Evolutionary conservation across 1,139 yeast species (phyloP).

Genomic region (Yamadazyma jaroonii): DNA sequence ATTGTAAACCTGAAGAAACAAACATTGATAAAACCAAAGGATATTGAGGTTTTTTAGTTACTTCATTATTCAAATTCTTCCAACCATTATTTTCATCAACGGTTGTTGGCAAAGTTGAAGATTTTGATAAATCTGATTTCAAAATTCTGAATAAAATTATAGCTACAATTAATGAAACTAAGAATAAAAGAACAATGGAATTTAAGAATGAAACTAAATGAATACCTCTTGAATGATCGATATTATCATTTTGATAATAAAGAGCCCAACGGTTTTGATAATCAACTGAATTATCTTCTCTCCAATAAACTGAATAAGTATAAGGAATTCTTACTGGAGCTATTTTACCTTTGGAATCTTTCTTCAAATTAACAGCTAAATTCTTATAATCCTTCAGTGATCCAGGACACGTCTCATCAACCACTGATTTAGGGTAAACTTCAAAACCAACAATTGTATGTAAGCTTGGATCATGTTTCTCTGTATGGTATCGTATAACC

Average conservation of each 20-base stretch:
- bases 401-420: conserved; percentile 67
- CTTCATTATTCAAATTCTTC: conserved; percentile 55
- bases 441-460: conserved; percentile 84
- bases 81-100: conserved; percentile 27
- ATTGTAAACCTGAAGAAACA: conserved; percentile 75
- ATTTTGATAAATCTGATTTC: conserved; percentile 26
- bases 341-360: conserved; percentile 19
- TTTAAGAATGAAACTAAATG: conserved; percentile 74
- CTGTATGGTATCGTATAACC: conserved; percentile 71
- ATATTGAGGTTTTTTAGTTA: conserved; percentile 48
- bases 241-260: conserved; percentile 59
- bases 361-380: conserved; percentile 38
- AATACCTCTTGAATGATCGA: conserved; percentile 40
- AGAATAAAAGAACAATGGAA: conserved; percentile 57
- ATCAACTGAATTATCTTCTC: conserved; percentile 69
- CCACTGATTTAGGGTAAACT: conserved; percentile 81
- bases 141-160: conserved; percentile 56
- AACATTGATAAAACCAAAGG: conserved; percentile 51
- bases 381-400: conserved; percentile 56
- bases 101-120: conserved; percentile 18
- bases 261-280: conserved; percentile 76
- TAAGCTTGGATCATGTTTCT: conserved; percentile 31
- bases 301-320: conserved; percentile 87
- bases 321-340: conserved; percentile 52
- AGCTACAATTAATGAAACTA: conserved; percentile 62